Percentiles rank a stretch among this genome's conserved stretches.
phyloP scores from a whole-genome alignment of 2,329 filamentous ascomycete species.

The Neopestalotiopsis sp. region DNA sequence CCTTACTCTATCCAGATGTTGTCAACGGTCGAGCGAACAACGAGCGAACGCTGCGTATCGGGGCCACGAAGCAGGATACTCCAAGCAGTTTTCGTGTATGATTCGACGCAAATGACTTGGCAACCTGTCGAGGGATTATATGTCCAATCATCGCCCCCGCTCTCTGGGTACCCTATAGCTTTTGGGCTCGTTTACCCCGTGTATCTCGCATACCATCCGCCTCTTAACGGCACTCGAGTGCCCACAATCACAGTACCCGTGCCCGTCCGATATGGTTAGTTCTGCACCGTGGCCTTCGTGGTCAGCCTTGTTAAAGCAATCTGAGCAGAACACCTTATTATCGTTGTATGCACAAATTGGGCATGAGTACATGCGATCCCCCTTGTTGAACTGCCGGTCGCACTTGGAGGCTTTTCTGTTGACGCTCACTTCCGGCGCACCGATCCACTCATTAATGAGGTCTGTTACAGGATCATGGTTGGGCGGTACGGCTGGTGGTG shows the following conservation, averaged over 20 bases:
- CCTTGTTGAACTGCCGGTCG: neutral
- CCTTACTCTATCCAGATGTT: neutral
- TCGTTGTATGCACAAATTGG: neutral
- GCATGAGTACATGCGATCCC: neutral
- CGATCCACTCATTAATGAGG: neutral
- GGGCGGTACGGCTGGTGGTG: neutral
- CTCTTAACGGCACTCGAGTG: neutral
- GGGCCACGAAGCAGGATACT: neutral
- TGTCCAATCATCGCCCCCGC: neutral
- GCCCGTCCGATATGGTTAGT: neutral
- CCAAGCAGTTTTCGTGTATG: neutral
- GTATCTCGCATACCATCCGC: neutral
- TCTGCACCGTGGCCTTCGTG: neutral
- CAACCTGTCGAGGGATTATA: neutral
- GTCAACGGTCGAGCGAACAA: neutral
- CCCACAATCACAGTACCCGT: neutral
- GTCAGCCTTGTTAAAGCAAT: neutral
- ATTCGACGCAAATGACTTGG: neutral
- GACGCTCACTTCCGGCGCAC: neutral
- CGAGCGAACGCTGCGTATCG: neutral
- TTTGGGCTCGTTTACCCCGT: neutral
- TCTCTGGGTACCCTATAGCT: neutral
- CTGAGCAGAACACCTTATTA: neutral
- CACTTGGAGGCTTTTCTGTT: neutral
- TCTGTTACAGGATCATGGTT: neutral